Percentiles rank a stretch among this genome's conserved stretches.
These are phyloP conservation scores for Aureobasidium namibiae DNA, from an alignment of 2,329 filamentous ascomycete species.

Conservation along the genomic window DNA sequence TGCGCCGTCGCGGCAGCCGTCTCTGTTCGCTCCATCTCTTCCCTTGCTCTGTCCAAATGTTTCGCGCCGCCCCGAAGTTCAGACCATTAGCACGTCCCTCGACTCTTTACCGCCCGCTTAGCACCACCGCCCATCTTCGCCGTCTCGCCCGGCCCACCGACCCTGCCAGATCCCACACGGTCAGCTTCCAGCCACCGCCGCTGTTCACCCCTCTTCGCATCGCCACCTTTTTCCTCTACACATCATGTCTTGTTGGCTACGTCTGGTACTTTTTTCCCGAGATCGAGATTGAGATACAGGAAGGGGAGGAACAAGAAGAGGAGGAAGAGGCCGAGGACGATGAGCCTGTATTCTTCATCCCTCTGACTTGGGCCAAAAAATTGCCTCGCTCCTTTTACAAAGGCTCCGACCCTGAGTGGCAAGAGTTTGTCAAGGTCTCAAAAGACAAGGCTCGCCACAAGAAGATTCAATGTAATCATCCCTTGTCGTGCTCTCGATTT, in stretches of 20 bases:
- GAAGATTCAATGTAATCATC: conserved; percentile 29
- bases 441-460: conserved; percentile 33
- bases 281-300: conserved; percentile 23
- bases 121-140: background rate
- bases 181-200: conserved; percentile 31
- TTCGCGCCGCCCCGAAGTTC: conserved; percentile 8
- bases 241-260: conserved; percentile 17
- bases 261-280: conserved; percentile 19
- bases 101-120: background rate
- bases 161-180: conserved; percentile 14
- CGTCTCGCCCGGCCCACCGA: background rate
- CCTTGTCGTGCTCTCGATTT: background rate
- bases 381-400: conserved; percentile 37
- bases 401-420: conserved; percentile 47
- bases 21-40: background rate
- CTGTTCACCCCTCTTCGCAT: conserved; percentile 26
- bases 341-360: conserved; percentile 40
- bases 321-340: conserved; percentile 26
- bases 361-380: conserved; percentile 38
- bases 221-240: conserved; percentile 19
- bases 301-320: conserved; percentile 15
- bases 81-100: conserved; percentile 4
- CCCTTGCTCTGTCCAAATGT: background rate
- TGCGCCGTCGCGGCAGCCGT: background rate
- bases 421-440: conserved; percentile 40